Evolutionary conservation across 2,329 filamentous ascomycete genomes (phyloP), one percentile per base, ranked within the genome.

Genomic region (Emergomyces africanus): DNA sequence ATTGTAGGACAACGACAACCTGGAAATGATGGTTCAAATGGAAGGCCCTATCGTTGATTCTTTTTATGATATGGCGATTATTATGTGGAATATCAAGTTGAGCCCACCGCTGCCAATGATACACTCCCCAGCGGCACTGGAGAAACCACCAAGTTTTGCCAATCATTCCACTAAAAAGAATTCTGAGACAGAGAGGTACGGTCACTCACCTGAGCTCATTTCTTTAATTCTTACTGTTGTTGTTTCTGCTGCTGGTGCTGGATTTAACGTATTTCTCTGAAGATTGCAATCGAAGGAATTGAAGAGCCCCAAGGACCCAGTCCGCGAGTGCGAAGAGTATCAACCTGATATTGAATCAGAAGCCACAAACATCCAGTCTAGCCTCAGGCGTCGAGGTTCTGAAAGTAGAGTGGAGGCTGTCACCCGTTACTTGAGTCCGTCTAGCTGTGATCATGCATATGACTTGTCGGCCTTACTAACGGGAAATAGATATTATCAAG

Each of bases 11-110:
- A 91, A 90, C 57, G 85, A 88, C 65, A 92, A 92, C 64, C 61
- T 90, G 59, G 88, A 92, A 70, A 90, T 92, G 88, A 84, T 89
- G 81, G 78, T 82, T 2, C 87, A 89, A 59, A 69, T 90, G 0
- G 87, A 91, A 72, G 88, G 88, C 0, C 82, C 86, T 0, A 87
- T 91, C 60, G 87, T 91, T 0, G 86, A 90, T 65, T 83, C 83
- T 1, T 71, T 91, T 28, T 90, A 89, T 67, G 88, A 92, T 63
- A 84, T 85, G 63, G 85, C 86, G 0, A 69, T 90, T 44, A 78
- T 90, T 8, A 86, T 84, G 0, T 92, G 88, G 88, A 77, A 85
- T 63, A 84, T 83, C 61, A 72, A 74, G 0, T 67, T 89, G 0
- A 73, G 83, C 0, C 84, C 85, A 1, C 77, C 81, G 0, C 68